Conservation (phyloP, 306 rosid species). For the Hippophae tibetana region DNA sequence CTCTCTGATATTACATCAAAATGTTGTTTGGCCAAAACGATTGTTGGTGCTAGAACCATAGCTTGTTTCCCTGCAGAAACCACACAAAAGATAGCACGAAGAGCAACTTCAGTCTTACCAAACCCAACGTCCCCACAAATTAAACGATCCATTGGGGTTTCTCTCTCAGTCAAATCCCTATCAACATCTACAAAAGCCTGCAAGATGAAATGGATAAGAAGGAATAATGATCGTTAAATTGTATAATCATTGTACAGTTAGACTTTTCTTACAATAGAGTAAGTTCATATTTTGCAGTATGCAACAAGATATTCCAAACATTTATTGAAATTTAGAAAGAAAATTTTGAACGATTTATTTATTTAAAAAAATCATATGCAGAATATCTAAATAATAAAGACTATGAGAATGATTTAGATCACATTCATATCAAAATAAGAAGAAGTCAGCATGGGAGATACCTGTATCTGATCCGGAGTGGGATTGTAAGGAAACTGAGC, state of each 20-base stretch:
- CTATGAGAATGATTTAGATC: no score
- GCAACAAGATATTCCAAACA: no score
- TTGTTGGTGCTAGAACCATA: slow-evolving; percentile 93
- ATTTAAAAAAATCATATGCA: no score
- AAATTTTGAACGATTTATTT: no score
- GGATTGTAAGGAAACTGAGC: slow-evolving; percentile 67
- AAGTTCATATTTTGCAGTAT: no score
- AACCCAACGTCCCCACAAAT: slow-evolving; percentile 98
- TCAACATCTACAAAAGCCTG: slow-evolving; percentile 91
- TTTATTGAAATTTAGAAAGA: no score
- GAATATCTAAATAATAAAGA: no score
- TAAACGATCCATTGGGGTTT: slow-evolving; percentile 93
- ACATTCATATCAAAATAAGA: no score
- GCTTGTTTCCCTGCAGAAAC: slow-evolving; percentile 85
- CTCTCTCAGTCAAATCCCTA: slow-evolving; percentile 68
- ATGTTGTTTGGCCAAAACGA: slow-evolving; percentile 92
- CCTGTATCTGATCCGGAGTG: slow-evolving; percentile 89
- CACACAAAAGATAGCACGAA: slow-evolving; percentile 79
- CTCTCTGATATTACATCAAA: slow-evolving; percentile 75
- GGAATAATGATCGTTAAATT: slow-evolving; percentile 1
- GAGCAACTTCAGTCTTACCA: slow-evolving; percentile 97
- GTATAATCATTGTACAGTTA: no score
- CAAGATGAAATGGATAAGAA: slow-evolving; percentile 1
- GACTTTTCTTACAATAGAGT: no score
- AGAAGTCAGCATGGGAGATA: neutral